Conservation (phyloP, 495 filamentous ascomycete genomes). For the Haplographium delicatum region DNA sequence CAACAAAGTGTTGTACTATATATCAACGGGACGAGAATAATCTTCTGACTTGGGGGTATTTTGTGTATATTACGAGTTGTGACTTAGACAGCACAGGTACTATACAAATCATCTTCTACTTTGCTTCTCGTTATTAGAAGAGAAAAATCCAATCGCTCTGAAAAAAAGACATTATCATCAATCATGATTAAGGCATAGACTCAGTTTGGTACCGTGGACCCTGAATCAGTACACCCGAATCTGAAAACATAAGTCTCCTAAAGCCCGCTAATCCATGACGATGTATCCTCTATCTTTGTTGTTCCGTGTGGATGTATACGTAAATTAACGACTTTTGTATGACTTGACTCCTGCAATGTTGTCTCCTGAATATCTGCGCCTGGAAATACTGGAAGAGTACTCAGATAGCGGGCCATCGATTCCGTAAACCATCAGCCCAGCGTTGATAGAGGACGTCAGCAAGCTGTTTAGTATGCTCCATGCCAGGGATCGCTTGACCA, state of each 20-base stretch:
- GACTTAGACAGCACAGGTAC: too few relatives aligned
- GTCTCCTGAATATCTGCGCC: slow-evolving; percentile 11
- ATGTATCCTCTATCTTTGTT: slow-evolving; percentile 1
- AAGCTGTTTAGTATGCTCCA: slow-evolving; percentile 87
- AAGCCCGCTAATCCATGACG: background rate
- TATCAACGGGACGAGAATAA: too few relatives aligned
- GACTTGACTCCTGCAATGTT: slow-evolving; percentile 6
- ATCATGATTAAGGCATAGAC: slow-evolving; percentile 14
- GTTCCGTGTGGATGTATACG: background rate
- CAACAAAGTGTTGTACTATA: too few relatives aligned
- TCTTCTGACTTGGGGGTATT: too few relatives aligned
- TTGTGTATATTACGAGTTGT: too few relatives aligned
- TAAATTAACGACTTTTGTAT: slow-evolving; percentile 8
- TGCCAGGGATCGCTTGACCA: slow-evolving; percentile 54
- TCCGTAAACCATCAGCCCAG: slow-evolving; percentile 81
- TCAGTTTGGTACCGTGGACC: slow-evolving; percentile 18
- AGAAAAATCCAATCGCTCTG: too few relatives aligned
- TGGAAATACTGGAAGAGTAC: background rate
- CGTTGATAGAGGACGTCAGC: slow-evolving; percentile 85
- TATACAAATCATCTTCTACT: too few relatives aligned
- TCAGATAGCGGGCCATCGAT: slow-evolving; percentile 64
- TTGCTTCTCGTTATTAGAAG: background rate
- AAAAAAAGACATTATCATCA: slow-evolving; percentile 21
- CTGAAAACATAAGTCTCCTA: background rate
- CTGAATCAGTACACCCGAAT: slow-evolving; percentile 7